Conservation (phyloP, 176 grass and related monocot genomes). For the Cymbopogon citratus region DNA sequence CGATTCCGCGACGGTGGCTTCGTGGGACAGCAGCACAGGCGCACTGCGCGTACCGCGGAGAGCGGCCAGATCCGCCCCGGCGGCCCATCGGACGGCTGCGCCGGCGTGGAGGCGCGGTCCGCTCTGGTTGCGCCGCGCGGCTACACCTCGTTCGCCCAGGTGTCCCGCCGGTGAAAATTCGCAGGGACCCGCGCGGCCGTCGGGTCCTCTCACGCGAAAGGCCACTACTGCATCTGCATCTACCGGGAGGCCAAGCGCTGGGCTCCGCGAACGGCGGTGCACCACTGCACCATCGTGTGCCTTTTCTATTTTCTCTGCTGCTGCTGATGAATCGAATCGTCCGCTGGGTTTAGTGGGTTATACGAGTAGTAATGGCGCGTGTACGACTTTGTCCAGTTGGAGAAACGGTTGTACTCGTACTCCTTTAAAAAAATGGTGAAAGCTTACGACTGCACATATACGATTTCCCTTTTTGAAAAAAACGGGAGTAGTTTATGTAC, state of each 20-base stretch:
- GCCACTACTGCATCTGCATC: background rate
- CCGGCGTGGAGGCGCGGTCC: background rate
- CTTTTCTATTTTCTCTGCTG: background rate
- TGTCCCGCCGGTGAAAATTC: background rate
- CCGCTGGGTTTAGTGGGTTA: background rate
- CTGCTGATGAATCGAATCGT: background rate
- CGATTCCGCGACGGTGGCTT: background rate
- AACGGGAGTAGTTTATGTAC: background rate
- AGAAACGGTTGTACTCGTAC: background rate
- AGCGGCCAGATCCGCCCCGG: background rate
- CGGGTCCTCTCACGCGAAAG: background rate
- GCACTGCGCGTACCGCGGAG: background rate
- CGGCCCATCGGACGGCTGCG: slow-evolving; percentile 15
- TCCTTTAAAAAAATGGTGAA: background rate
- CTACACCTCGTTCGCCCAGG: background rate
- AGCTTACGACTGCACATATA: background rate
- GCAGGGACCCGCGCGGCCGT: background rate
- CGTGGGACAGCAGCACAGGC: background rate
- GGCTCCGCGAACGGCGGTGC: background rate
- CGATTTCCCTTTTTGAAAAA: background rate
- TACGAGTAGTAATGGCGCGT: background rate
- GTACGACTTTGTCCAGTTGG: background rate
- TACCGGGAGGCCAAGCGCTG: background rate
- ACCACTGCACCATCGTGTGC: background rate
- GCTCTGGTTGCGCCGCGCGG: background rate